Evolutionary conservation across 371 early-diverging fungal species (phyloP).

Genomic region (Haplosporangium sp.): DNA sequence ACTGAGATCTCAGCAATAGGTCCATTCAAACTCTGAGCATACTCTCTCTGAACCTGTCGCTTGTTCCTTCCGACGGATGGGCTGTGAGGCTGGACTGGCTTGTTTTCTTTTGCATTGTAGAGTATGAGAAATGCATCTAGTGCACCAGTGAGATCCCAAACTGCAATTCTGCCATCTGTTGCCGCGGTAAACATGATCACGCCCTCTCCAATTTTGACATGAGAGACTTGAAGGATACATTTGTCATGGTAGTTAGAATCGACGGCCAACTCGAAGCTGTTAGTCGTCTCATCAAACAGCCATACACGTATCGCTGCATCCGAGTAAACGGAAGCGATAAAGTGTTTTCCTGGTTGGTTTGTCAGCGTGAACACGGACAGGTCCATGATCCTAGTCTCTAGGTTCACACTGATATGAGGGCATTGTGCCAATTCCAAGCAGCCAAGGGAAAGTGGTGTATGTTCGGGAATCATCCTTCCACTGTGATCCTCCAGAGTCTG

Average conservation of each 20-base stretch:
- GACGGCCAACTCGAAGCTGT: conserved; percentile 61
- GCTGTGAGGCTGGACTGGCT: conserved; percentile 17
- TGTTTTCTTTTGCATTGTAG: conserved; percentile 22
- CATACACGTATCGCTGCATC: conserved; percentile 70
- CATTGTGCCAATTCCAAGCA: conserved; percentile 36
- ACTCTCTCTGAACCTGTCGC: conserved; percentile 19
- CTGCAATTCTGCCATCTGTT: conserved; percentile 68
- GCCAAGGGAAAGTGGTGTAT: conserved; percentile 31
- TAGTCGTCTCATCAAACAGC: conserved; percentile 64
- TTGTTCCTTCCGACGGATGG: conserved; percentile 33
- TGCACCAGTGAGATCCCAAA: conserved; percentile 62
- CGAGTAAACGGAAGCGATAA: conserved; percentile 69
- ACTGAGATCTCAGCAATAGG: conserved; percentile 54
- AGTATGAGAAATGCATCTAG: conserved; percentile 28
- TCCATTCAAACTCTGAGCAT: conserved; percentile 35
- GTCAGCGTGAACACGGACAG: conserved; percentile 58
- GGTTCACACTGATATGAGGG: conserved; percentile 55
- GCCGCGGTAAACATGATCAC: conserved; percentile 67
- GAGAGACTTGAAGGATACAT: conserved; percentile 67
- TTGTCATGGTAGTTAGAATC: conserved; percentile 69
- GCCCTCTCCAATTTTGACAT: conserved; percentile 52
- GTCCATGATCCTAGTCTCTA: conserved; percentile 73
- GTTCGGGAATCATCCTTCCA: conserved; percentile 25
- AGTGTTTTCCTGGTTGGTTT: conserved; percentile 57
- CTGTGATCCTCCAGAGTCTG: conserved; percentile 15